These are phyloP conservation scores for Fonsecaea erecta DNA, from an alignment of 2,329 filamentous ascomycete genomes.

Conservation along the genomic window DNA sequence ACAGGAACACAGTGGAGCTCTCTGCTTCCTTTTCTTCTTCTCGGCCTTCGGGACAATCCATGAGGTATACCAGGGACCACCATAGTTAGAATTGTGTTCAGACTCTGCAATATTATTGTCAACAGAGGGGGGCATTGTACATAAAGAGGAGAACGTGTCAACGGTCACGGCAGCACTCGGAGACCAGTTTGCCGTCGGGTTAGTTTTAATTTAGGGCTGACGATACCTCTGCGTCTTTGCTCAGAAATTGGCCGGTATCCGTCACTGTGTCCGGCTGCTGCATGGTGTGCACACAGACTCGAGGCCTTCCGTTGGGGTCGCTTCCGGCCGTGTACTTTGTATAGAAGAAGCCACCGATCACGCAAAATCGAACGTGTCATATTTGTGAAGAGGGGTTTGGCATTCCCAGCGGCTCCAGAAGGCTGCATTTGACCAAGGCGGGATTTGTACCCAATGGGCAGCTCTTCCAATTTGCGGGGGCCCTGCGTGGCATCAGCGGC, in stretches of 20 bases:
- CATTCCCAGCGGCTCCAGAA: not conserved
- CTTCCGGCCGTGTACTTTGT: too few species aligned
- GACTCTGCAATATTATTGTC: not conserved
- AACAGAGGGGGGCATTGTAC: not conserved
- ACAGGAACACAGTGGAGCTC: conserved; percentile 1
- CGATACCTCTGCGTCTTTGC: not conserved
- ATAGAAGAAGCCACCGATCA: not conserved
- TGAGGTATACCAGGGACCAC: not conserved
- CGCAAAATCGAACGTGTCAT: conserved; percentile 11
- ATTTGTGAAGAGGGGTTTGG: not conserved
- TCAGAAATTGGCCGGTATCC: not conserved
- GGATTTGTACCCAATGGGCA: not conserved
- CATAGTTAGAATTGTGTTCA: not conserved
- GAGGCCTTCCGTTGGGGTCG: too few species aligned
- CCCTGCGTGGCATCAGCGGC: not conserved
- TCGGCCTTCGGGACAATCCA: not conserved
- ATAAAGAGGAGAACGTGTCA: not conserved
- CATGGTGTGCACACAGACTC: not conserved
- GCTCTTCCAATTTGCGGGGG: conserved; percentile 2
- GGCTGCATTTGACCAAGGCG: not conserved
- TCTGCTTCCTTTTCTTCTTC: not conserved
- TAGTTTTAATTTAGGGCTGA: conserved; percentile 4
- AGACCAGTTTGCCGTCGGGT: not conserved
- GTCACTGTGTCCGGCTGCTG: not conserved
- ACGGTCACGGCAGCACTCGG: not conserved